These are phyloP conservation scores for Aspergillus glaucus DNA, from an alignment of 2,329 filamentous ascomycete genomes.

Conservation along the genomic window DNA sequence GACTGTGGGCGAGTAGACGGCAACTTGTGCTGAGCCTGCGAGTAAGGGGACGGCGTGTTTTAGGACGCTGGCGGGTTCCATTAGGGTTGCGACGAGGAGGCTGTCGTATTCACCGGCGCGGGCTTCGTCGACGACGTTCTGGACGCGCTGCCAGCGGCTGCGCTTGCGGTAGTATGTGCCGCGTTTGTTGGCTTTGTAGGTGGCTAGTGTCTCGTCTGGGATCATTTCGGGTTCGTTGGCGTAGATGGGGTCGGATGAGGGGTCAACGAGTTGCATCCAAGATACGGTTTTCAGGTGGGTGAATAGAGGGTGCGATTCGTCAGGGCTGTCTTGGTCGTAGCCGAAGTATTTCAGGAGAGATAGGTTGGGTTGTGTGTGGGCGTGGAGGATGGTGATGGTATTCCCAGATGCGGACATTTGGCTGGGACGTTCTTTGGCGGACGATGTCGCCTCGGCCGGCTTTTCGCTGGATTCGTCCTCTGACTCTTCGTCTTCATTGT, in stretches of 20 bases:
- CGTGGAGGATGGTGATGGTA: slow-evolving; percentile 53
- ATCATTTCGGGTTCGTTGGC: slow-evolving; percentile 56
- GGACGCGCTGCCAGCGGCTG: slow-evolving; percentile 68
- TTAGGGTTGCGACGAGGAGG: slow-evolving; percentile 71
- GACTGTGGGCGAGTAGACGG: slow-evolving; percentile 74
- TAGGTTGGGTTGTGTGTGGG: slow-evolving; percentile 76
- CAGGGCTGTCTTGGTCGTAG: slow-evolving; percentile 64
- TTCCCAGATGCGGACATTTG: slow-evolving; percentile 47
- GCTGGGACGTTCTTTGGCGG: slow-evolving; percentile 20
- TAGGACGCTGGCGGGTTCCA: slow-evolving; percentile 73
- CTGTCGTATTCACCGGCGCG: slow-evolving; percentile 74
- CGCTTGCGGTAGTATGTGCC: slow-evolving; percentile 86
- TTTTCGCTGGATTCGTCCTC: slow-evolving; percentile 10
- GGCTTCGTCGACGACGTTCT: slow-evolving; percentile 66
- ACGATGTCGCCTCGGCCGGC: neutral
- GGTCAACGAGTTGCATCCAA: slow-evolving; percentile 85
- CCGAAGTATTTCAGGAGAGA: slow-evolving; percentile 82
- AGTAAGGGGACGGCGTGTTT: slow-evolving; percentile 72
- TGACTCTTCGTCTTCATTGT: slow-evolving; percentile 21
- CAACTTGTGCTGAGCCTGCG: slow-evolving; percentile 73
- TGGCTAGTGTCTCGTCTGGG: slow-evolving; percentile 55
- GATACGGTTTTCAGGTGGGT: slow-evolving; percentile 76
- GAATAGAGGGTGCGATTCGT: slow-evolving; percentile 68
- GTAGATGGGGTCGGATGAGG: slow-evolving; percentile 69
- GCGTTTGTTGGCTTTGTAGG: slow-evolving; percentile 74